Base-by-base conservation (phyloP, 495 filamentous ascomycete species). In the Tuber borchii region DNA sequence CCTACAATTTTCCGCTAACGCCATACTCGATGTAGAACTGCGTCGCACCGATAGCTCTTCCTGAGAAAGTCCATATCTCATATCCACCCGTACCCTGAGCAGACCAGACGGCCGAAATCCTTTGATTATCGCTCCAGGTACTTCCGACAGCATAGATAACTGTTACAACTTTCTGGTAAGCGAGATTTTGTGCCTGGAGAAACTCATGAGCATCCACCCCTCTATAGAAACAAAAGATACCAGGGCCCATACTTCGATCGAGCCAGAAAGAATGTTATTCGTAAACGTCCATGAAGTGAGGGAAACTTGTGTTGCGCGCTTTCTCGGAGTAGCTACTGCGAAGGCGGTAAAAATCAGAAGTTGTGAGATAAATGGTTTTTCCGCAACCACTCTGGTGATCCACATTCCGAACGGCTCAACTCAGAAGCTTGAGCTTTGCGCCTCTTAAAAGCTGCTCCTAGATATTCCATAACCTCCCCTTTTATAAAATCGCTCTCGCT, bases 1-100 rank as follows among this genome's bases (percentile, higher is more conserved):
- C 81, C 31, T 70, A 78, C 81, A 72, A 77, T 34, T 3, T 72
- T 22, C 83, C 82, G n/a, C 48, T 76, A 10, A 83, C 78, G 70
- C 83, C 80, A 56, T 83, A 83, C 71, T 68, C 74, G 74, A 84
- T 81, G 72, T 84, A 79, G 70, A 83, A 84, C 69, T 83, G 78
- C 12, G 82, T 82, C 22, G 82, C 82, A 34, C 82, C 82, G 8
- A 78, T 71, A 22, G 80, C 82, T 46, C 68, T 77, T 17, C 82
- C 78, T 7, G 81, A 81, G 61, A 84, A 84, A 9, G 6, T 69
- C 83, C 83, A 84, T 8, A 73, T 79, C 61, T 83, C 80, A 68
- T 81, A 84, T 20, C 78, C 78, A 39, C 22, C 77, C 2, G 42
- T 40, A 31, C 71, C 75, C 12, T 81, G 43, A 34, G 40, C 78